A percentile compares a stretch with the other conserved stretches of the same genome.
Evolutionary conservation across 768 basidiomycete species (phyloP).

Genomic region (Mycena filopes): DNA sequence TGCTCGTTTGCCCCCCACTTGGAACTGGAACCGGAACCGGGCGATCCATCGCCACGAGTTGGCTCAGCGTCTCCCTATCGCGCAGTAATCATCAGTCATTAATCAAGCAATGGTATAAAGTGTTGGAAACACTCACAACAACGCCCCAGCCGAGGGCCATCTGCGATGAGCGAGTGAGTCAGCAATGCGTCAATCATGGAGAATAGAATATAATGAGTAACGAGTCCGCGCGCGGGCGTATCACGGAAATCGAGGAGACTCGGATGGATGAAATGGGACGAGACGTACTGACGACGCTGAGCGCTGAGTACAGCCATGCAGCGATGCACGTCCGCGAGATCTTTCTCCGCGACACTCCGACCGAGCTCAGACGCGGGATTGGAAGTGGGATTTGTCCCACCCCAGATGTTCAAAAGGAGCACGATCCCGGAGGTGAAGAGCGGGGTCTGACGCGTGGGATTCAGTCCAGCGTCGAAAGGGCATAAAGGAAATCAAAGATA

Average conservation of each 20-base stretch:
- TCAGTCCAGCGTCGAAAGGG: neutral
- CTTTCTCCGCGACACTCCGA: constrained; percentile 25
- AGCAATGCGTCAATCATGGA: too few species aligned
- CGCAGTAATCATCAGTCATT: too few species aligned
- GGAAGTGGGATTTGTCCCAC: too few species aligned
- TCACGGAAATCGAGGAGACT: too few species aligned
- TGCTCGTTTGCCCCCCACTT: neutral
- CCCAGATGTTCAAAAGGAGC: constrained; percentile 31
- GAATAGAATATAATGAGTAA: too few species aligned
- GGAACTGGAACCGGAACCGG: neutral
- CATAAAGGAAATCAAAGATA: neutral
- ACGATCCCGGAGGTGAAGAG: constrained; percentile 31
- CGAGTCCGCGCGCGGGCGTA: too few species aligned
- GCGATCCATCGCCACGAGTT: constrained; percentile 28
- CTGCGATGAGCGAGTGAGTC: neutral
- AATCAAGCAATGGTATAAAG: too few species aligned
- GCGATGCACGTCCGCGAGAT: constrained; percentile 26
- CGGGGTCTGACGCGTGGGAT: constrained; percentile 19
- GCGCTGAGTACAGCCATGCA: constrained; percentile 28
- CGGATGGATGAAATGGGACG: too few species aligned
- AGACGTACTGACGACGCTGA: constrained; percentile 16
- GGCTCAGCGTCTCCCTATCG: constrained; percentile 28
- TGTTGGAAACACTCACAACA: constrained; percentile 27
- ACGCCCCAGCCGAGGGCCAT: constrained; percentile 30
- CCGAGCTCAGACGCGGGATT: too few species aligned